Conservation (phyloP, 768 basidiomycete species). For the Dendrothele bispora region DNA sequence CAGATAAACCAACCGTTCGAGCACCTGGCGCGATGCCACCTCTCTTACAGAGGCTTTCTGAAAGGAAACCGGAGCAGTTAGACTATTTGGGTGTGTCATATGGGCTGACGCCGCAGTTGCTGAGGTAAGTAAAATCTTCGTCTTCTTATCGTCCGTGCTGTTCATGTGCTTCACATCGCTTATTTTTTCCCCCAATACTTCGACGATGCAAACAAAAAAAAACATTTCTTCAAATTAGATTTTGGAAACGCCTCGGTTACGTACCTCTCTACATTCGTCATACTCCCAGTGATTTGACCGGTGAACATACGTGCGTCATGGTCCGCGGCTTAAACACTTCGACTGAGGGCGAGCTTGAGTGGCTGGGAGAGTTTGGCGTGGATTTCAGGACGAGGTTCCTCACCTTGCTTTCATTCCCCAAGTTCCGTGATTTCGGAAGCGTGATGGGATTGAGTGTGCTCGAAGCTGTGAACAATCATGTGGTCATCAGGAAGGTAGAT, state of each 20-base stretch:
- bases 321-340: constrained; percentile 78
- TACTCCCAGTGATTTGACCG: constrained; percentile 91
- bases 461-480: constrained; percentile 67
- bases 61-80: constrained; percentile 84
- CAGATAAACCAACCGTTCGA: constrained; percentile 76
- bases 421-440: constrained; percentile 91
- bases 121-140: constrained; percentile 48
- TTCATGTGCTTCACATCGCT: background rate
- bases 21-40: constrained; percentile 84
- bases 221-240: constrained; percentile 52
- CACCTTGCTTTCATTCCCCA: constrained; percentile 79
- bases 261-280: constrained; percentile 92
- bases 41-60: constrained; percentile 84
- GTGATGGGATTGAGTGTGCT: constrained; percentile 85
- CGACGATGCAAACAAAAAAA: background rate
- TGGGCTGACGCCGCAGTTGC: constrained; percentile 83
- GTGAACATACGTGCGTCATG: constrained; percentile 97
- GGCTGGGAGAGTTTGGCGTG: constrained; percentile 88
- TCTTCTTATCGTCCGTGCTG: background rate
- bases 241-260: constrained; percentile 95
- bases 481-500: constrained; percentile 50
- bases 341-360: constrained; percentile 61
- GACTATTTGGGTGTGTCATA: constrained; percentile 98
- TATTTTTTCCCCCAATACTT: background rate
- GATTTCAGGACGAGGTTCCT: constrained; percentile 94